A percentile compares a stretch with the other conserved stretches of the same genome.
These are phyloP conservation scores for Saturnispora sekii DNA, from an alignment of 805 yeast species.

Conservation along the genomic window DNA sequence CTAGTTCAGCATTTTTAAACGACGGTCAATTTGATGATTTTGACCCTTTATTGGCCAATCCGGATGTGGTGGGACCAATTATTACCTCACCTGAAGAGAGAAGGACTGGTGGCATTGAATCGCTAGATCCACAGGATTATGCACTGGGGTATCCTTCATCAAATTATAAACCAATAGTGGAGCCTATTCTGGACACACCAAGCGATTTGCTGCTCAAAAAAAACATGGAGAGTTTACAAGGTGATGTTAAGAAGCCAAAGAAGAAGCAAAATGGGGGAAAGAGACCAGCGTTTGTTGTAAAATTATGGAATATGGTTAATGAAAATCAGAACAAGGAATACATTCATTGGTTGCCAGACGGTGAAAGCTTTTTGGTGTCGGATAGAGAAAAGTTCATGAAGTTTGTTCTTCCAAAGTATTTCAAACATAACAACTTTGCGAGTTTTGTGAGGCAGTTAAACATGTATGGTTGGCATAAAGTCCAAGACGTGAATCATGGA, in stretches of 20 bases:
- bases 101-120: neutral
- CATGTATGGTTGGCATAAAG: slow-evolving; percentile 99
- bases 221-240: neutral
- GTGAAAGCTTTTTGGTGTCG: slow-evolving; percentile 73
- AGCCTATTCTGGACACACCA: slow-evolving; percentile 1
- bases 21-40: neutral
- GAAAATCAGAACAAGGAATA: slow-evolving; percentile 59
- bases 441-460: slow-evolving; percentile 92
- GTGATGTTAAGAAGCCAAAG: slow-evolving; percentile 20
- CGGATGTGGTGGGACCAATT: slow-evolving; percentile 3
- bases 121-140: slow-evolving; percentile 4
- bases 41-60: slow-evolving; percentile 1
- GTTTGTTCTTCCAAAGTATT: slow-evolving; percentile 77
- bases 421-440: slow-evolving; percentile 92
- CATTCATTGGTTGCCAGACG: slow-evolving; percentile 81
- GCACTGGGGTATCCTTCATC: slow-evolving; percentile 7
- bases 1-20: too few relatives aligned
- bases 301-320: slow-evolving; percentile 93
- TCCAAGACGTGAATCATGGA: slow-evolving; percentile 82
- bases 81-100: slow-evolving; percentile 6
- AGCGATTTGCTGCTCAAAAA: slow-evolving; percentile 1
- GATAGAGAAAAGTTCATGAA: slow-evolving; percentile 82
- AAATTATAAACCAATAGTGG: slow-evolving; percentile 2
- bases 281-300: slow-evolving; percentile 86
- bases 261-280: slow-evolving; percentile 27